Evolutionary conservation across 2,329 filamentous ascomycete genomes (phyloP).

Genomic region (Ophiostoma triangulosporum): DNA sequence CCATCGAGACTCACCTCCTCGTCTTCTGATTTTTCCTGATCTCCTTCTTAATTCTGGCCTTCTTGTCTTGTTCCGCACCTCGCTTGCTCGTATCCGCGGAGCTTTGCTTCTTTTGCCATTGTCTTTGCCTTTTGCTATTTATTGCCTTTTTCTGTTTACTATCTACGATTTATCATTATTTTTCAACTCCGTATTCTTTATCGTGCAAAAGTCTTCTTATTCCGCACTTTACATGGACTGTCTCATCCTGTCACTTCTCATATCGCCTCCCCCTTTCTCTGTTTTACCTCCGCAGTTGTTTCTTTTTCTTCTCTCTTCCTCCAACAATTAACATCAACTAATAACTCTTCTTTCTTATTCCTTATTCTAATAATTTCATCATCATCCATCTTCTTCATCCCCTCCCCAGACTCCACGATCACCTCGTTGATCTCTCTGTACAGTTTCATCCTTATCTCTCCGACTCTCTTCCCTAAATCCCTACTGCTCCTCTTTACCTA

Average conservation of each 20-base stretch:
- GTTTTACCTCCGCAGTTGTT: neutral
- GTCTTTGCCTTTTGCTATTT: too few species aligned
- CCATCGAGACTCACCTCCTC: too few species aligned
- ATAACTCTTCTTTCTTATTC: neutral
- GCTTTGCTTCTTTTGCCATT: too few species aligned
- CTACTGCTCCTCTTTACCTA: neutral
- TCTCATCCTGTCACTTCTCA: conserved; percentile 1
- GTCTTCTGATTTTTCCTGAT: neutral
- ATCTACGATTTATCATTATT: too few species aligned
- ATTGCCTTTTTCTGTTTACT: too few species aligned
- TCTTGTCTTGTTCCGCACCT: neutral
- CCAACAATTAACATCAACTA: neutral
- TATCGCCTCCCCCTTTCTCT: conserved; percentile 2
- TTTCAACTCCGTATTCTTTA: too few species aligned
- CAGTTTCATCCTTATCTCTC: neutral
- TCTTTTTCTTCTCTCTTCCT: neutral
- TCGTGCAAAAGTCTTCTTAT: too few species aligned
- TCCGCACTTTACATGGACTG: neutral
- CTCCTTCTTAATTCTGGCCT: neutral
- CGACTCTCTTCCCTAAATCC: neutral
- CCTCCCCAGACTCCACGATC: neutral
- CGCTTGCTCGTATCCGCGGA: too few species aligned
- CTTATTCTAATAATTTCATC: neutral
- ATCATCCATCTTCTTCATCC: neutral
- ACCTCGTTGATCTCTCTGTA: neutral